Percentiles rank a stretch among this genome's conserved stretches.
Conservation (phyloP, 192 early-diverging fungal genomes). For the Coemansia sp. region DNA sequence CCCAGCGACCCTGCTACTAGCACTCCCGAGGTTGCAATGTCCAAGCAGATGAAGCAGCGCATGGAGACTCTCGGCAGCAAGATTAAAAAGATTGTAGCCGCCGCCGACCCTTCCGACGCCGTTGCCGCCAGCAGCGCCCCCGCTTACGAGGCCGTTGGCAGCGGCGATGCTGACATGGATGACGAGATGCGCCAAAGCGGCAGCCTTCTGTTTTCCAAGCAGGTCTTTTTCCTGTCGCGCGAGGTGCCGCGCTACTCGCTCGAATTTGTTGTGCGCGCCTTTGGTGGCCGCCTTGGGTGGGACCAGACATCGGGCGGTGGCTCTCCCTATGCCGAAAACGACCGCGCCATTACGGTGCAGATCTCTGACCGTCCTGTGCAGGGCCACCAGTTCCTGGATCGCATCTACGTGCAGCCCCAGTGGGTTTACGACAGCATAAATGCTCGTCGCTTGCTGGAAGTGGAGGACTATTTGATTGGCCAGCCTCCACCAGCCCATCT, state of each 20-base stretch:
- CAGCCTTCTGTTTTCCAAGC: slow-evolving; percentile 59
- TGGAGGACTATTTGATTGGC: slow-evolving; percentile 71
- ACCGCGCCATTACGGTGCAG: slow-evolving; percentile 86
- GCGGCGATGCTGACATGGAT: slow-evolving; percentile 3
- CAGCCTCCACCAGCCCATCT: slow-evolving; percentile 86
- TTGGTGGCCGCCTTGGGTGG: slow-evolving; percentile 91
- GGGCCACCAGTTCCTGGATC: slow-evolving; percentile 58
- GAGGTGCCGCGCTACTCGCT: slow-evolving; percentile 92
- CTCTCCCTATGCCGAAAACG: slow-evolving; percentile 73
- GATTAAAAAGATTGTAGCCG: slow-evolving; percentile 34
- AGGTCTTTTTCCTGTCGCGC: slow-evolving; percentile 83
- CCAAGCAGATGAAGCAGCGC: slow-evolving; percentile 35
- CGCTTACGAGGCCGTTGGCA: slow-evolving; percentile 15
- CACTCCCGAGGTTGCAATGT: background rate
- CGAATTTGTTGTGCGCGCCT: slow-evolving; percentile 86
- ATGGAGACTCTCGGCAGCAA: slow-evolving; percentile 36
- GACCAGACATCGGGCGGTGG: slow-evolving; percentile 71
- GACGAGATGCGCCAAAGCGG: slow-evolving; percentile 28
- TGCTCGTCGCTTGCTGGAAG: slow-evolving; percentile 65
- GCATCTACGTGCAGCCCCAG: slow-evolving; percentile 94
- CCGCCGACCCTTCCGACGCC: too few relatives aligned
- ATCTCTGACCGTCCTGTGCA: slow-evolving; percentile 79
- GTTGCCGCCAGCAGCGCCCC: slow-evolving; percentile 9
- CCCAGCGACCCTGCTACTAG: slow-evolving; percentile 20
- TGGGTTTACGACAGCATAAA: slow-evolving; percentile 97